phyloP scores from a whole-genome alignment of 2,329 filamentous ascomycete species.

The Epichloe hybrida region DNA sequence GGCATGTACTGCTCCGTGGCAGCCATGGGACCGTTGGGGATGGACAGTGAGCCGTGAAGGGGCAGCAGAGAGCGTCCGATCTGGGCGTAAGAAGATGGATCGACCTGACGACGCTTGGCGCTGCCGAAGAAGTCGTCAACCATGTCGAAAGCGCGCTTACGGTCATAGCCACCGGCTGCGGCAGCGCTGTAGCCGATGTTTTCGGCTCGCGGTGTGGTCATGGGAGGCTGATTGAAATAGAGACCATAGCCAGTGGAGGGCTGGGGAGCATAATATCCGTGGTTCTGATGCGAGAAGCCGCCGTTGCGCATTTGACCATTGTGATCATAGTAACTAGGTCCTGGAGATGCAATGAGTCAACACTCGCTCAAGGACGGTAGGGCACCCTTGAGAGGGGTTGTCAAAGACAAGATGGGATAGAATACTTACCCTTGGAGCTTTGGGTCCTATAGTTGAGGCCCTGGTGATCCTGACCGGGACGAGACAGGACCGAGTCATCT shows the following conservation, averaged over 20 bases:
- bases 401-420: not conserved
- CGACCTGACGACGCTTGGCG: constrained; percentile 81
- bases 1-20: constrained; percentile 41
- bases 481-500: constrained; percentile 70
- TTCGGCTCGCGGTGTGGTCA: constrained; percentile 38
- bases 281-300: constrained; percentile 41
- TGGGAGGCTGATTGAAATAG: constrained; percentile 59
- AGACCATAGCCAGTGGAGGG: constrained; percentile 51
- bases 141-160: constrained; percentile 76
- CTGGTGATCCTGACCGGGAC: constrained; percentile 37
- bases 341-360: constrained; percentile 22
- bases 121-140: constrained; percentile 90
- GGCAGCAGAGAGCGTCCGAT: constrained; percentile 81
- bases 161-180: constrained; percentile 44
- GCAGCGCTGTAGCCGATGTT: constrained; percentile 49
- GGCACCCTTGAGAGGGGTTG: constrained; percentile 6
- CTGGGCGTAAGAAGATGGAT: constrained; percentile 78
- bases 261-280: constrained; percentile 46
- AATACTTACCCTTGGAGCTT: constrained; percentile 35
- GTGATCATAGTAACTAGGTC: constrained; percentile 50
- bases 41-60: constrained; percentile 57
- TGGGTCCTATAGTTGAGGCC: constrained; percentile 42
- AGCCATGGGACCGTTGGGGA: constrained; percentile 37
- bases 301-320: constrained; percentile 48
- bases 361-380: not conserved